These are phyloP conservation scores for Ogataea methanolica DNA, from an alignment of 805 yeast species.

Conservation along the genomic window DNA sequence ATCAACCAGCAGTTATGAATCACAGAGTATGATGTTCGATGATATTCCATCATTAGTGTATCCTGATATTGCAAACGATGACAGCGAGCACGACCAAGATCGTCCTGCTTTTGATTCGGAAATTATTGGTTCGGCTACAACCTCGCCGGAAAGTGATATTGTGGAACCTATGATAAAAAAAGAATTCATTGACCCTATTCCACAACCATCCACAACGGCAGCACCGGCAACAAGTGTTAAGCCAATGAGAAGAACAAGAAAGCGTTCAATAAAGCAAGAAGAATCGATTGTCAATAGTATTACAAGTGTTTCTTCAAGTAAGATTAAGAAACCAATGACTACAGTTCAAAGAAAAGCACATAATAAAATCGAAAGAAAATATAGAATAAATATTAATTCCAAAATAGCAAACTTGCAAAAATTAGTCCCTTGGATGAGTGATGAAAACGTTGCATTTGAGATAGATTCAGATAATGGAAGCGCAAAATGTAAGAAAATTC, in stretches of 20 bases:
- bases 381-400: slow-evolving; percentile 66
- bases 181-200: too few relatives aligned
- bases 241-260: slow-evolving; percentile 3
- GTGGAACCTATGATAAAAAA: too few relatives aligned
- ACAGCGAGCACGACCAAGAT: too few relatives aligned
- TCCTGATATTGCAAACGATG: too few relatives aligned
- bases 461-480: slow-evolving; percentile 33
- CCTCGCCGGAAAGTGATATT: too few relatives aligned
- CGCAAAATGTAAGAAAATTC: slow-evolving; percentile 3
- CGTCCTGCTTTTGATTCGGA: too few relatives aligned
- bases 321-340: slow-evolving; percentile 27
- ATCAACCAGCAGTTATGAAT: too few relatives aligned
- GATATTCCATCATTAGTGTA: too few relatives aligned
- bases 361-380: slow-evolving; percentile 66
- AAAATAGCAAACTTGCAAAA: slow-evolving; percentile 65
- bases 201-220: too few relatives aligned
- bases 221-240: too few relatives aligned
- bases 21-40: too few relatives aligned
- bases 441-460: slow-evolving; percentile 60
- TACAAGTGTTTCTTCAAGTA: not conserved
- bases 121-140: too few relatives aligned
- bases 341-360: slow-evolving; percentile 60
- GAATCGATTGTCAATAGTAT: not conserved
- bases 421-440: slow-evolving; percentile 63
- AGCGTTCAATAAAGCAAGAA: slow-evolving; percentile 2